Conservation (phyloP, 192 early-diverging fungal genomes). For the Podila epicladia region DNA sequence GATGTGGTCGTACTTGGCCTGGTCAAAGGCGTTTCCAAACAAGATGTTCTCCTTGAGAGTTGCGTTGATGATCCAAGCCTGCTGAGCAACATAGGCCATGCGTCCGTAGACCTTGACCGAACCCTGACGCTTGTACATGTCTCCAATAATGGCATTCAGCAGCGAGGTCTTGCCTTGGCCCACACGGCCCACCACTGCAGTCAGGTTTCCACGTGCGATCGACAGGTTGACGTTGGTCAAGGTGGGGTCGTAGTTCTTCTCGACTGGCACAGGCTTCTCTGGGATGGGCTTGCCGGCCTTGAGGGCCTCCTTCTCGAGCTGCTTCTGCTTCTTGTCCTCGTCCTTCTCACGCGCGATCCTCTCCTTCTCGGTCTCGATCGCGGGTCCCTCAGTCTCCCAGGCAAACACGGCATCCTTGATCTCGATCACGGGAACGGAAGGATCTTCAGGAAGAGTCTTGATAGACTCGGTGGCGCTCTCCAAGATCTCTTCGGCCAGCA, state of each 20-base stretch:
- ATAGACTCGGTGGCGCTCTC: not conserved
- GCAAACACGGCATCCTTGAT: conserved; percentile 19
- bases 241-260: conserved; percentile 8
- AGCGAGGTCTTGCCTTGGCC: conserved; percentile 69
- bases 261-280: not conserved
- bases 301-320: conserved; percentile 2
- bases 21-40: conserved; percentile 81
- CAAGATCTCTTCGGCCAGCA: conserved; percentile 14
- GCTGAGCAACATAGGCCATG: conserved; percentile 69
- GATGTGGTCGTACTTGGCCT: conserved; percentile 71
- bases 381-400: conserved; percentile 1
- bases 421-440: not conserved
- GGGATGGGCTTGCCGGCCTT: conserved; percentile 7
- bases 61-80: conserved; percentile 95
- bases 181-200: conserved; percentile 83
- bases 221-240: conserved; percentile 42
- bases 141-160: conserved; percentile 73
- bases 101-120: conserved; percentile 65
- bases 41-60: conserved; percentile 91
- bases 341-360: not conserved
- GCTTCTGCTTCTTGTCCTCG: not conserved
- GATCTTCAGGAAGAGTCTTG: conserved; percentile 1
- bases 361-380: not conserved
- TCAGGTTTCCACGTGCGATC: conserved; percentile 58
- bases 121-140: conserved; percentile 78